These are phyloP conservation scores for Chaetoscypha palmicola DNA, from an alignment of 2,329 filamentous ascomycete species.

Conservation along the genomic window DNA sequence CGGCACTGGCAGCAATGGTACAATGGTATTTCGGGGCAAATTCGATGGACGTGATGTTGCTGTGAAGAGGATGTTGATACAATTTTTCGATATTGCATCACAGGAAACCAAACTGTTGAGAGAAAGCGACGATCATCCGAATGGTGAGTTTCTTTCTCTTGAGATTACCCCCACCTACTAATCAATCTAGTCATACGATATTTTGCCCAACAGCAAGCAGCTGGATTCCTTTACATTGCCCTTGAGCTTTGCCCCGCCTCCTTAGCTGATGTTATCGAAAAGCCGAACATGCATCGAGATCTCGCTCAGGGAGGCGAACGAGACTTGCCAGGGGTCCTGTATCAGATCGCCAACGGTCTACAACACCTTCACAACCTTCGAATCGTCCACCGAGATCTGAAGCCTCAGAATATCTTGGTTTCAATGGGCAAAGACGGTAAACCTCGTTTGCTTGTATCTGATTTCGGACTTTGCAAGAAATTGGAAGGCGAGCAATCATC, in stretches of 20 bases:
- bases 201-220: conserved; percentile 81
- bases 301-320: conserved; percentile 66
- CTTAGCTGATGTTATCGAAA: conserved; percentile 82
- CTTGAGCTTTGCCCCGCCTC: conserved; percentile 91
- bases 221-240: conserved; percentile 92
- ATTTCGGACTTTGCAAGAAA: conserved; percentile 97
- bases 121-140: conserved; percentile 91
- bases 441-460: conserved; percentile 87
- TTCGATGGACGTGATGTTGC: conserved; percentile 92
- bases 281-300: conserved; percentile 57
- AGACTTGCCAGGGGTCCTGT: conserved; percentile 72
- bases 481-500: conserved; percentile 91
- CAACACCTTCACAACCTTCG: conserved; percentile 83
- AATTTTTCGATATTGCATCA: conserved; percentile 91
- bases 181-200: conserved; percentile 73
- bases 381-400: conserved; percentile 94
- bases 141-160: conserved; percentile 44
- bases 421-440: conserved; percentile 61
- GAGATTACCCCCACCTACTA: conserved; percentile 18
- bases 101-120: conserved; percentile 86
- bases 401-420: conserved; percentile 95
- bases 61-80: conserved; percentile 92
- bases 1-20: conserved; percentile 89
- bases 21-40: conserved; percentile 87
- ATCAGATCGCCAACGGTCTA: conserved; percentile 85